phyloP scores from a whole-genome alignment of 495 filamentous ascomycete genomes.

The Talaromyces ruber region DNA sequence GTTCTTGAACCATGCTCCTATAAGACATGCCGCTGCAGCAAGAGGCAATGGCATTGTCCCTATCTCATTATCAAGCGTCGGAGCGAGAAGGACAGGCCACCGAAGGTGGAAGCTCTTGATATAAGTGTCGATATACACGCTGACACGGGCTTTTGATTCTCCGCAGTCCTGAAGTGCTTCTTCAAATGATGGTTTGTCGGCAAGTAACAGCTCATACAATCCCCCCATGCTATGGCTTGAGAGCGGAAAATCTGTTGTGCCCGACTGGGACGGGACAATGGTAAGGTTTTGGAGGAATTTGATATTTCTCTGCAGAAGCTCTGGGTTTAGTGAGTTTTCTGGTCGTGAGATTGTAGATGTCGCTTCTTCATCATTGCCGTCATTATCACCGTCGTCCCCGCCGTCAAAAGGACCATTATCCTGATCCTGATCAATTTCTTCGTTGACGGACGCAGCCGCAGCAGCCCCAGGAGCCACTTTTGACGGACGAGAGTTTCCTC shows the following conservation, averaged over 20 bases:
- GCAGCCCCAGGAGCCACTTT: not conserved
- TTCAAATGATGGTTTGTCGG: not conserved
- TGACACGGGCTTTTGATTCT: not conserved
- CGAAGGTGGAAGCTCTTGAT: not conserved
- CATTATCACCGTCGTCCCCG: not conserved
- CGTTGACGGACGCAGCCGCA: not conserved
- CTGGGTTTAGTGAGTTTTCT: not conserved
- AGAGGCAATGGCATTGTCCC: not conserved
- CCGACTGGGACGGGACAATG: not conserved
- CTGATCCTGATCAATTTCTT: not conserved
- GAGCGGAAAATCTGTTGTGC: not conserved
- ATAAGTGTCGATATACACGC: not conserved
- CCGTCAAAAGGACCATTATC: no score
- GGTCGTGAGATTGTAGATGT: not conserved
- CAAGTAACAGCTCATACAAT: not conserved
- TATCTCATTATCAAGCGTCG: not conserved
- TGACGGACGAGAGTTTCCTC: not conserved
- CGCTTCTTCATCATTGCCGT: not conserved
- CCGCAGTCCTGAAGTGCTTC: not conserved
- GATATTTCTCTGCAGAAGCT: not conserved
- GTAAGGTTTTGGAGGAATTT: not conserved
- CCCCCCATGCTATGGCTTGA: not conserved
- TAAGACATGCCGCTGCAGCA: not conserved
- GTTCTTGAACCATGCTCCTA: constrained; percentile 1
- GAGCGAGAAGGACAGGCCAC: constrained; percentile 1